Conservation (phyloP, 164 flowering plant species). For the Warburgia ugandensis region DNA sequence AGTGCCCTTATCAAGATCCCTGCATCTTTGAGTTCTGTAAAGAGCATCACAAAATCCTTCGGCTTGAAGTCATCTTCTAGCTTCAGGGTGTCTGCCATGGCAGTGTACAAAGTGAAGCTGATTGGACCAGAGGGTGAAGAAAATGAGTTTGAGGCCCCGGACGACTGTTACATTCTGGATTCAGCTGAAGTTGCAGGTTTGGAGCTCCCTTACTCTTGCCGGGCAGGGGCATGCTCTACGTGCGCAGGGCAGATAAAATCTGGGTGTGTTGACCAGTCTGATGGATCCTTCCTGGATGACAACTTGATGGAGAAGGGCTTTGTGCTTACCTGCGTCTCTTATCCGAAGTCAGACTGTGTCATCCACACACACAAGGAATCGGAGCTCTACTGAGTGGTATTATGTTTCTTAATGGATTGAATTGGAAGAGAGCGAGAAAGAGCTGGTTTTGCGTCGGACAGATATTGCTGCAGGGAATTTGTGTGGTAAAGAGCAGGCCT, state of each 20-base stretch:
- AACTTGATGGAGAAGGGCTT: conserved; percentile 41
- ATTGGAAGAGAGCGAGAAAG: too few relatives aligned
- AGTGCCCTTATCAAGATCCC: neutral
- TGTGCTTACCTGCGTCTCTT: conserved; percentile 60
- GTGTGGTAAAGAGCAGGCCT: too few relatives aligned
- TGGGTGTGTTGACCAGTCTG: conserved; percentile 68
- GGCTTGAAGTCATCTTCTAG: neutral
- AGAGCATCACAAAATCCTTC: neutral
- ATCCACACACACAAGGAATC: conserved; percentile 75
- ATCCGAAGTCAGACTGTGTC: conserved; percentile 55
- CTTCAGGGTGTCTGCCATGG: conserved; percentile 26
- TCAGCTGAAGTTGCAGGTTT: conserved; percentile 60
- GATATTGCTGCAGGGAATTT: too few relatives aligned
- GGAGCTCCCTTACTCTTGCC: conserved; percentile 70
- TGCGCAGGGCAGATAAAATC: conserved; percentile 52
- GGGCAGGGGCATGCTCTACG: conserved; percentile 81
- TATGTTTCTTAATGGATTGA: too few relatives aligned
- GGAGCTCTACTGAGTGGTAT: conserved; percentile 55
- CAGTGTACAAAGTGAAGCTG: conserved; percentile 58
- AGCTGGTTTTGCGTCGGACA: too few relatives aligned
- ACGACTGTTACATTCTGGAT: conserved; percentile 57
- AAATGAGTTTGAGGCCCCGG: conserved; percentile 57
- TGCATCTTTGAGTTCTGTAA: neutral
- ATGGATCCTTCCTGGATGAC: conserved; percentile 69
- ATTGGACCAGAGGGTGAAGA: conserved; percentile 52